Evolutionary conservation across 106 monocot genomes (phyloP), one percentile per base, ranked within the genome.

Genomic region (Dioscorea dumetorum): DNA sequence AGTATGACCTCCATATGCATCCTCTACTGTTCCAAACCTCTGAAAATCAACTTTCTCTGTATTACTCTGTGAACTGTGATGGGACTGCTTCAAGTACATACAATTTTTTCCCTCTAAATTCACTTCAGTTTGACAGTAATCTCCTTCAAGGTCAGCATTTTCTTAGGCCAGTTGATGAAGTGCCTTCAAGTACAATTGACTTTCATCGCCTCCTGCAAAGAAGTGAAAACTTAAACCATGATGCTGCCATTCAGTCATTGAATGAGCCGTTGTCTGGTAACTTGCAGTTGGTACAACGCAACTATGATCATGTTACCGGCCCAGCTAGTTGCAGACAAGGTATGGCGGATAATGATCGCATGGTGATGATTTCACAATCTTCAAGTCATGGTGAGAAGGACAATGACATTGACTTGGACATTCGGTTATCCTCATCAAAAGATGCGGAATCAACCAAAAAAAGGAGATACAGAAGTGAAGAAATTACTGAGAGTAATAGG

Each of bases 201-300:
- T 95, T 95, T 56, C 92, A 89, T 76, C 91, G 92, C 24, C 79
- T 95, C 41, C 51, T 97, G 70, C 84, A 72, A 78, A 78, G 81
- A 84, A 71, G 57, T 63, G 77, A 71, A 22, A 76, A 22, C 76
- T 56, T 28, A 20, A 31, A 50, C 78, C 64, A 28, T 49, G 51
- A 57, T 41, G 48, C 56, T 64, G 58, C 33, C 6, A 24, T 33
- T 19, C 50, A 33, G 23, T 49, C 75, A 48, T 34, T 53, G 57
- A 28, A 52, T 77, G 61, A 56, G 62, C 23, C 6, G 18, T 19
- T n/a, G 24, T 41, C 69, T 61, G 49, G 50, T 52, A 59, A 63
- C 60, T 59, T 60, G 62, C 32, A 75, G 72, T 4, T 53, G 10
- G 14, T 63, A 69, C 63, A 58, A 51, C n/a, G 57, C 15, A 62